Percentiles rank a stretch among this genome's conserved stretches.
Evolutionary conservation across 352 stramenopile genomes (phyloP).

Genomic region (Pythium coloratum): DNA sequence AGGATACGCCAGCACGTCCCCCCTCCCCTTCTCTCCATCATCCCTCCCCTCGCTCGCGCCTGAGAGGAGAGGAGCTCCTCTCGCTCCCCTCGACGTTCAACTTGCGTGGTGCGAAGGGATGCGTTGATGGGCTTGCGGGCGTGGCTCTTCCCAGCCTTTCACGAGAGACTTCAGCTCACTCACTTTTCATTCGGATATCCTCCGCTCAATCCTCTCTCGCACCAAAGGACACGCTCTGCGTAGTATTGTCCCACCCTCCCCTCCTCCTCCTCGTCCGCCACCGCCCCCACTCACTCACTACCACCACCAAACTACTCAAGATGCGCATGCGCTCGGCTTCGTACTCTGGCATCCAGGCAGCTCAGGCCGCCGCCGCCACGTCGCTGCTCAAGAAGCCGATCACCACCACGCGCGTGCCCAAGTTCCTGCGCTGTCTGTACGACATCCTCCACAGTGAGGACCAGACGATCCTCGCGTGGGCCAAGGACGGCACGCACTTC

Average conservation of each 20-base stretch:
- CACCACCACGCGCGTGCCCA: slow-evolving; percentile 51
- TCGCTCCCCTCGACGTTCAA: slow-evolving; percentile 21
- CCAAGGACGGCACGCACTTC: slow-evolving; percentile 63
- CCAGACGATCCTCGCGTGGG: slow-evolving; percentile 67
- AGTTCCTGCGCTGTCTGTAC: slow-evolving; percentile 81
- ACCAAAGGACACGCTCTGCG: slow-evolving; percentile 24
- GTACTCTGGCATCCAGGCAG: slow-evolving; percentile 5
- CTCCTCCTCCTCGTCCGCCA: background rate
- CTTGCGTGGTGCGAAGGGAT: slow-evolving; percentile 25
- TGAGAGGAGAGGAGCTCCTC: slow-evolving; percentile 13
- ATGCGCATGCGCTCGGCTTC: slow-evolving; percentile 34
- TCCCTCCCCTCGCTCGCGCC: background rate
- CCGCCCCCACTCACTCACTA: too few relatives aligned
- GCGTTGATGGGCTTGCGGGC: slow-evolving; percentile 27
- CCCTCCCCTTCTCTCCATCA: slow-evolving; percentile 2
- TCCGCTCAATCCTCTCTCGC: slow-evolving; percentile 7
- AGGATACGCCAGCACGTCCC: slow-evolving; percentile 5
- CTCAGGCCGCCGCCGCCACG: background rate
- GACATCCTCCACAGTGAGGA: slow-evolving; percentile 77
- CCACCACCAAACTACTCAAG: background rate
- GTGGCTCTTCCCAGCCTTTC: slow-evolving; percentile 34
- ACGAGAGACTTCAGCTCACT: slow-evolving; percentile 24
- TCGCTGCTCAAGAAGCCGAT: slow-evolving; percentile 21
- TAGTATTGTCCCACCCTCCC: background rate
- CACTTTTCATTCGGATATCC: slow-evolving; percentile 28